Evolutionary conservation across 148 eudicot species (phyloP).

Genomic region (Talinum fruticosum): DNA sequence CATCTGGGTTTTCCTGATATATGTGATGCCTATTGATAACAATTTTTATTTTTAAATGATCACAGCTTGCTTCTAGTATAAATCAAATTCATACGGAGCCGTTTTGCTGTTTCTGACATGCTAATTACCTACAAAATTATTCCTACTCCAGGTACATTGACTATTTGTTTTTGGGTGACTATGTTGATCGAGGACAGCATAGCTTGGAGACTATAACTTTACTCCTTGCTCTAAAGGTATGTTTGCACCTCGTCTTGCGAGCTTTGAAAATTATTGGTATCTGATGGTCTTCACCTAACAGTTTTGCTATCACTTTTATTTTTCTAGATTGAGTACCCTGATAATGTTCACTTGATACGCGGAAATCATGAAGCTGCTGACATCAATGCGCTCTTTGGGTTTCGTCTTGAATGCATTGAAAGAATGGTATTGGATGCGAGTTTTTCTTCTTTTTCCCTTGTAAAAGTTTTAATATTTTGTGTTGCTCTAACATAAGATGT

Average conservation of each 20-base stretch:
- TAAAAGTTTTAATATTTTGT: background rate
- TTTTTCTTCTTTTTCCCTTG: background rate
- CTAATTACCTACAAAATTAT: background rate
- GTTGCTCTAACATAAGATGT: slow-evolving; percentile 23
- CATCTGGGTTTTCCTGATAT: background rate
- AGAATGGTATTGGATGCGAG: slow-evolving; percentile 66
- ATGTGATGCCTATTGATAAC: background rate
- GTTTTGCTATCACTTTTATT: background rate
- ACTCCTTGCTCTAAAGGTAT: slow-evolving; percentile 91
- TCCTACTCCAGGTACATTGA: slow-evolving; percentile 77
- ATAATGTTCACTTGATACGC: slow-evolving; percentile 85
- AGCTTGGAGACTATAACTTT: slow-evolving; percentile 96
- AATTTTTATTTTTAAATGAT: background rate
- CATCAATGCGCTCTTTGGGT: slow-evolving; percentile 95
- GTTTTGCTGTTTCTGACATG: slow-evolving; percentile 5
- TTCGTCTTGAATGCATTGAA: slow-evolving; percentile 98
- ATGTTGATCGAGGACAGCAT: slow-evolving; percentile 97
- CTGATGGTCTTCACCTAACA: slow-evolving; percentile 16
- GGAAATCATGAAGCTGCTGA: slow-evolving; percentile 99
- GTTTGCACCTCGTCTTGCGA: slow-evolving; percentile 19
- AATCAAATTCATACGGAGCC: background rate
- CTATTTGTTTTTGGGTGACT: slow-evolving; percentile 91
- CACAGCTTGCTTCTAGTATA: background rate
- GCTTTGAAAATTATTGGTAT: slow-evolving; percentile 5
- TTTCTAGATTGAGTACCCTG: slow-evolving; percentile 87